Conservation (phyloP, 1,284 basidiomycete genomes). For the Wolfiporia cocos region DNA sequence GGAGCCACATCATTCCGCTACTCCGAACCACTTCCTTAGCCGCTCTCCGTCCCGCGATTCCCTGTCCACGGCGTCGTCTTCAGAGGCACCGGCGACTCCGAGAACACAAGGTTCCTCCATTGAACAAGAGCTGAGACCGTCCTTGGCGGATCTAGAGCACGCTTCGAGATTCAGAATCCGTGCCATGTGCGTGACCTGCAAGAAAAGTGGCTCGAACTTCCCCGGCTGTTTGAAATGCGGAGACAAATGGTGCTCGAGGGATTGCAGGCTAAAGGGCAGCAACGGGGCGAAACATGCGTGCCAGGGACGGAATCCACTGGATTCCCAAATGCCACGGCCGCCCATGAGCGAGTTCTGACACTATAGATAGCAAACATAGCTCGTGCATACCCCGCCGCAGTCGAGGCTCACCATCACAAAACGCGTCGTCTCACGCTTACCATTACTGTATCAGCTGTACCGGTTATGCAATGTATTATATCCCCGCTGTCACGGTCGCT, state of each 20-base stretch:
- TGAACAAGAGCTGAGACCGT: constrained; percentile 28
- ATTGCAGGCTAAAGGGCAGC: constrained; percentile 46
- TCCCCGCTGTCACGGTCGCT: too few relatives aligned
- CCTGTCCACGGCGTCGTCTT: constrained; percentile 23
- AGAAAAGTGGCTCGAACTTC: constrained; percentile 51
- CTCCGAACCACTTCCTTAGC: too few relatives aligned
- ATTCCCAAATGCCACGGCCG: neutral
- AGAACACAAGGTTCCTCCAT: constrained; percentile 15
- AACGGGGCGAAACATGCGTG: constrained; percentile 37
- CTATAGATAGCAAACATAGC: too few relatives aligned
- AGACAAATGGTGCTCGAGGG: constrained; percentile 63
- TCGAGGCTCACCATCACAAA: too few relatives aligned
- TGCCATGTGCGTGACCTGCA: constrained; percentile 48
- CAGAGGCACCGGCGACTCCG: constrained; percentile 20
- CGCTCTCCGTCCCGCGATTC: constrained; percentile 24
- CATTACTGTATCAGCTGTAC: too few relatives aligned
- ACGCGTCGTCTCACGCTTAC: too few relatives aligned
- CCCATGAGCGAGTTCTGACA: too few relatives aligned
- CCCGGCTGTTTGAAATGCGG: constrained; percentile 60
- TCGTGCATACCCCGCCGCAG: too few relatives aligned
- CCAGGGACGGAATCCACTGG: constrained; percentile 24
- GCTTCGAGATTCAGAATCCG: constrained; percentile 45
- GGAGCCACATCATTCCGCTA: constrained; percentile 8
- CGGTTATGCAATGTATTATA: too few relatives aligned
- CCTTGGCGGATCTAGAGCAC: constrained; percentile 48